Evolutionary conservation across 352 stramenopile species (phyloP), one percentile per base, ranked within the genome.

Genomic region (Phytophthora macrochlamydospora): DNA sequence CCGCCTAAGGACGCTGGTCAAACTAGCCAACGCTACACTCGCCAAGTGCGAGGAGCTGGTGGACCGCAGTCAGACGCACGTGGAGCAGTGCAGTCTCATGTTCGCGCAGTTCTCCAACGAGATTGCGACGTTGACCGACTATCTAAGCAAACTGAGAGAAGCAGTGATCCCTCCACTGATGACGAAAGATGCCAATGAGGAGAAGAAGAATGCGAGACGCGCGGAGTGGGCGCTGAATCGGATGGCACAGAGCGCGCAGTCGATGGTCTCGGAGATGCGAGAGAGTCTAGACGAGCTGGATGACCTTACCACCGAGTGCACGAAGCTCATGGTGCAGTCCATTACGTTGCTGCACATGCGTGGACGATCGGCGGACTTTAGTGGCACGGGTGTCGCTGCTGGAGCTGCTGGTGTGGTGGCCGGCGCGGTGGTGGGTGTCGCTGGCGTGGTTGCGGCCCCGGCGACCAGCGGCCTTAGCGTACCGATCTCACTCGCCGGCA

Each of bases 321-420:
- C 81, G 11, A 90, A 92, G 73, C 75, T 96, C 9, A 92, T 96
- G 79, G 86, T 94, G 29, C 81, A 94, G 63, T 78, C 83, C n/a
- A 91, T 96, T 49, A 96, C 88, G 51, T 58, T 96, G 63, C 65
- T 96, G 56, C 88, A 96, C 62, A 79, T 94, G 73, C 85, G 87
- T 59, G 81, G 76, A 24, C 72, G 81, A 7, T 94, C 88, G 5
- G 83, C 83, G 4, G 88, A 96, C 56, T 96, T 96, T 56, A 96
- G 88, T 43, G 88, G 88, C 53, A 94, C 88, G 8, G 88, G 88
- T 11, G 87, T 96, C 28, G 88, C 88, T 6, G 88, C 85, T 6
- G 88, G 88, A 8, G 88, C 88, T 2, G 88, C 88, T 3, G 85
- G 85, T 35, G 71, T 96, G 11, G 85, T 96, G n/a, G 88, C 88